A percentile compares a stretch with the other conserved stretches of the same genome.
phyloP scores from a whole-genome alignment of 345 rosid species.

The Heritiera littoralis region DNA sequence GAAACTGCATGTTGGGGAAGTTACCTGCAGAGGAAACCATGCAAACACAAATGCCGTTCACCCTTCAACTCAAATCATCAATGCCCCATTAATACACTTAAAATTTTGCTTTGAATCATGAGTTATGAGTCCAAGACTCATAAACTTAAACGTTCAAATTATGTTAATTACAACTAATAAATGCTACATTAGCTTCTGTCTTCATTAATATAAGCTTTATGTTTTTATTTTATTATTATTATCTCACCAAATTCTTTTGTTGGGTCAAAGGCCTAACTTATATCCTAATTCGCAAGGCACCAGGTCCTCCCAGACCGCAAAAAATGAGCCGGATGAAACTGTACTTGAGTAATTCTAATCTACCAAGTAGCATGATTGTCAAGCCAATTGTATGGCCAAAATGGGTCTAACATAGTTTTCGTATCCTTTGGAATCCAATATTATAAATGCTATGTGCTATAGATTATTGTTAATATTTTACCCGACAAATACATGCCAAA shows the following conservation, averaged over 20 bases:
- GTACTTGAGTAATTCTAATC: not conserved
- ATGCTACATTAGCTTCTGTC: not conserved
- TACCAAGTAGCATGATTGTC: not conserved
- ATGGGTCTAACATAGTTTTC: not conserved
- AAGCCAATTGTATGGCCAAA: not conserved
- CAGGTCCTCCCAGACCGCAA: not conserved
- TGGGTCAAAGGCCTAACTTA: no score
- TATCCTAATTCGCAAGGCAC: not conserved
- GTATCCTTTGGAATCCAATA: not conserved
- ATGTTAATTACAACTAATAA: conserved; percentile 1
- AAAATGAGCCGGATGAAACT: not conserved
- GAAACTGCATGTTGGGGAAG: not conserved
- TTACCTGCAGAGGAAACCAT: not conserved
- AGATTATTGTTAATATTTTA: no score
- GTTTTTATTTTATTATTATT: not conserved
- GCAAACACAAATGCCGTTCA: not conserved
- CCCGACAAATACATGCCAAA: no score
- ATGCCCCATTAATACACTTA: not conserved
- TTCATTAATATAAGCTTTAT: not conserved
- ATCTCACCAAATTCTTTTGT: not conserved
- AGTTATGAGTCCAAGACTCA: conserved; percentile 19
- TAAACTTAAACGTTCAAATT: not conserved
- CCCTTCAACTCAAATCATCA: not conserved
- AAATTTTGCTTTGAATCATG: not conserved
- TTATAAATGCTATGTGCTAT: no score